A percentile compares a stretch with the other conserved stretches of the same genome.
Evolutionary conservation across 768 basidiomycete genomes (phyloP).

Genomic region (Leccinum longicurvipes): DNA sequence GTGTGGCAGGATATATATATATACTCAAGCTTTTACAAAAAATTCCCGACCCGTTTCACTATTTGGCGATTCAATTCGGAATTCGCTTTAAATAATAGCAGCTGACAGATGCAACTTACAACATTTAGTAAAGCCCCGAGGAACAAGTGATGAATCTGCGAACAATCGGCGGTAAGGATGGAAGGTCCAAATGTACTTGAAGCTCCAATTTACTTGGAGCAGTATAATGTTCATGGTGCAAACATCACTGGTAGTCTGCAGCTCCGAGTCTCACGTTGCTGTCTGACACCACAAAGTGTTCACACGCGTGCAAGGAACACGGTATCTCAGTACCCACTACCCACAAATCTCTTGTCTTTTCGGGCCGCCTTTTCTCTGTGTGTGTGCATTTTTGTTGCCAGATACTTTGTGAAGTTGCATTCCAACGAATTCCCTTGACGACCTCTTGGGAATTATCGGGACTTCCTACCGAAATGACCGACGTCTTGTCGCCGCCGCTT

Average conservation of each 20-base stretch:
- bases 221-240: no score
- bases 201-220: neutral
- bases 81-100: conserved; percentile 1
- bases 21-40: neutral
- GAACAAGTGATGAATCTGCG: neutral
- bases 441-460: neutral
- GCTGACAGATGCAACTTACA: neutral
- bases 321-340: no score
- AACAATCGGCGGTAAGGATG: neutral
- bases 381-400: no score
- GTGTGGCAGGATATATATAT: neutral
- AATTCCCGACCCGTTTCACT: neutral
- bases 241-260: no score
- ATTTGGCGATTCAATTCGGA: conserved; percentile 1
- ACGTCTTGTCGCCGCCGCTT: neutral
- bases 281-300: neutral
- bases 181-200: neutral
- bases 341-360: no score
- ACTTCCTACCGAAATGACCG: neutral
- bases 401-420: neutral
- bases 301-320: neutral
- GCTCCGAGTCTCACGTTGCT: neutral
- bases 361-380: no score
- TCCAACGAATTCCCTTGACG: neutral
- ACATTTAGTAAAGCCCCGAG: neutral